Conservation (phyloP, 2,329 filamentous ascomycete species). For the Fusarium anguioides region DNA sequence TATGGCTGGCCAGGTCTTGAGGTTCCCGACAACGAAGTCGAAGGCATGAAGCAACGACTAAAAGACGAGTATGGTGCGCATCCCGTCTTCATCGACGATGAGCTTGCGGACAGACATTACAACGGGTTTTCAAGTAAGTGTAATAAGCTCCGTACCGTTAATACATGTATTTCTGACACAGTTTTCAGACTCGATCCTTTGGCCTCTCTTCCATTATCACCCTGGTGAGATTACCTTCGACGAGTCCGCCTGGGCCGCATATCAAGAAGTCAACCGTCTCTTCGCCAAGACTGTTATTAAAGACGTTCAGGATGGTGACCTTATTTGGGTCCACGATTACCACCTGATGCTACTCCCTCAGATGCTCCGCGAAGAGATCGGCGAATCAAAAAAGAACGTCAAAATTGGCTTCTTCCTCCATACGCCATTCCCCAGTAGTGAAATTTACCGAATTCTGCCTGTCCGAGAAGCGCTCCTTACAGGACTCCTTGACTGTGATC, state of each 20-base stretch:
- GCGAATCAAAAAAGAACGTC: constrained; percentile 83
- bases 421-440: constrained; percentile 95
- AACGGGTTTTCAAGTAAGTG: constrained; percentile 94
- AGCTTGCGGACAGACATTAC: constrained; percentile 94
- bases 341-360: constrained; percentile 96
- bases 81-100: constrained; percentile 92
- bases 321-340: constrained; percentile 99
- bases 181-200: constrained; percentile 86
- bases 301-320: constrained; percentile 90
- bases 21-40: constrained; percentile 84
- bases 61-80: constrained; percentile 90
- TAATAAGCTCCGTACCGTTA: background rate
- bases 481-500: constrained; percentile 90
- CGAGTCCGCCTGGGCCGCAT: constrained; percentile 92
- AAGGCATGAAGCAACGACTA: constrained; percentile 78
- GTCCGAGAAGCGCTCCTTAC: constrained; percentile 89
- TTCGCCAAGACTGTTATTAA: constrained; percentile 90
- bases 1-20: constrained; percentile 98
- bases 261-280: constrained; percentile 90
- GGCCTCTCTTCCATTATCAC: constrained; percentile 99
- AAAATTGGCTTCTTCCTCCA: constrained; percentile 99
- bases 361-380: constrained; percentile 93
- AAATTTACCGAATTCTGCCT: constrained; percentile 95
- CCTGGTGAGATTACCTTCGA: constrained; percentile 98
- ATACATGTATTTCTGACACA: constrained; percentile 4